Evolutionary conservation across 2,329 filamentous ascomycete species (phyloP), one percentile per base, ranked within the genome.

Genomic region (Chalara sp.): DNA sequence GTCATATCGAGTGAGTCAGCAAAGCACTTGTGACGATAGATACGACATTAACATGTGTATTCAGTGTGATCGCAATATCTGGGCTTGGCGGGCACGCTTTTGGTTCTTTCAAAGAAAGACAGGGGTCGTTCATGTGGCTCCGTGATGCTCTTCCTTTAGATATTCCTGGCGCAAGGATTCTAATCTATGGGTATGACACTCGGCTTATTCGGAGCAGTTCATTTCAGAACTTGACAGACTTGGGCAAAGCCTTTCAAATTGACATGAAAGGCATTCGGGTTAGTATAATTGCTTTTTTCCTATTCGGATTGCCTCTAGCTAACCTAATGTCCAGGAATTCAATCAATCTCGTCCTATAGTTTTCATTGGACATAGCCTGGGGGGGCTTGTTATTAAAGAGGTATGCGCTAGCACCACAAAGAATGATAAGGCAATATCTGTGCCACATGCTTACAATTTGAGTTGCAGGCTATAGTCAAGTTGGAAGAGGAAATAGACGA

Each of bases 71-170:
- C 32, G 55, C 53, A 30, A 54, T 58, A 32, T 50, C 55, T 44
- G 61, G 59, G 2, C 57, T 65, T 7, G 61, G 60, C 28, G 56
- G 60, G 8, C 62, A 66, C 49, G 62, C 63, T 1, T 67, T 61
- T 40, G 61, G 58, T 4, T 67, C 65, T 2, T 67, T 67, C 51
- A 65, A 65, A 46, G 59, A 61, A 31, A 52, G 51, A 44, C 51
- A 46, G 7, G 58, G 57, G 2, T 12, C 41, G 5, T 51, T 62
- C 39, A 64, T 65, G 63, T 66, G 65, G 64, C 52, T 66, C 10
- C 57, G 60, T 29, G 64, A 67, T 48, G 33, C 57, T 1, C 59
- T 67, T 3, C 56, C 59, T 1, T 31, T 51, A 6, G 54, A 65
- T 46, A 28, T 66, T 11, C 47, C 51, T 5, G 44, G 32, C 1